Base-by-base conservation (phyloP, 495 filamentous ascomycete species). In the Chaetomidium leptoderma region DNA sequence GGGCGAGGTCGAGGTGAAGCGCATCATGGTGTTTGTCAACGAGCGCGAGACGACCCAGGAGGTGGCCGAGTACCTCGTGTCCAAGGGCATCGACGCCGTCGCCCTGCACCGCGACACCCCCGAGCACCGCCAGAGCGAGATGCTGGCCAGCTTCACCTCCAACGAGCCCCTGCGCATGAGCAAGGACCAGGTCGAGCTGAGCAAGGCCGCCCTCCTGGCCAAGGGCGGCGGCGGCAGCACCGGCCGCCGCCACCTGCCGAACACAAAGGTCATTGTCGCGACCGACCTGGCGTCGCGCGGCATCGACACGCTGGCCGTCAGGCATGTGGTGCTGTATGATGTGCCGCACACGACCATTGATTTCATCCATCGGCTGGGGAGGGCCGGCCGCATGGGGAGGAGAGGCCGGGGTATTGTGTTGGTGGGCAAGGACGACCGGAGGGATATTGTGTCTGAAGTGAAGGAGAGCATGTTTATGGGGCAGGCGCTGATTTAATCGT, bases 11-110 rank as follows among this genome's bases (percentile, higher is more conserved):
- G 86, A 87, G 51, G 74, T 87, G 19, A 95, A 92, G 74, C 88
- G 88, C 53, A 86, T 97, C 63, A 82, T 98, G 58, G 92, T 98
- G 0, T 98, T 98, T 63, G 95, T 98, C 69, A 98, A 98, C 71
- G 90, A 97, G 77, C 86, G 95, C 29, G 92, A 97, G 65, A 89
- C 88, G 61, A 86, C 93, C 0, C 76, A 81, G 44, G 86, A 91
- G 65, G 79, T 98, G 0, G 86, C 91, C 16, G 70, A 87, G 9
- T 97, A 88, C 71, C 84, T 98, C 1, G 68, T 74, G 10, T 82
- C 80, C 19, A 97, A 96, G 74, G 90, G 90, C 32, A 90, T 98
- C 63, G 88, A 97, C 60, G 90, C 91, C 11, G 73, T 87, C 8
- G 85, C 91, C 2, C 78, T 97, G 50, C 88, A 85, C 58, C 79